Conservation (phyloP, 306 rosid genomes). For the Bauhinia variegata region DNA sequence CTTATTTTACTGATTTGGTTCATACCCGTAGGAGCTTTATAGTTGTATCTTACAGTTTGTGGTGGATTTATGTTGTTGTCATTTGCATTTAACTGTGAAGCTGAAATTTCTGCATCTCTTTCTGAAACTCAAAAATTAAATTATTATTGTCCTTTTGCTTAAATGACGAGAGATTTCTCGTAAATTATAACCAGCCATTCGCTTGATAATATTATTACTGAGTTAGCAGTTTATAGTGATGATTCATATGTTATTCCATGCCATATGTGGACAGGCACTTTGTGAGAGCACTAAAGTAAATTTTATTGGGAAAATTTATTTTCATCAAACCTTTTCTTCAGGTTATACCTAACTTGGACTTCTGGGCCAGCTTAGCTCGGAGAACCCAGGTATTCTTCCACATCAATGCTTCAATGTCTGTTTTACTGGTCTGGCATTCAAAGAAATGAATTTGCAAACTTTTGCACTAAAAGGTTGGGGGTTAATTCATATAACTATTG, state of each 20-base stretch:
- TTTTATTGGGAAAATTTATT: conserved; percentile 12
- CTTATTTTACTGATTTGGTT: no score
- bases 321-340: conserved; percentile 19
- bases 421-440: not conserved
- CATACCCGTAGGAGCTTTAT: no score
- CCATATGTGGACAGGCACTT: not conserved
- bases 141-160: no score
- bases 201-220: not conserved
- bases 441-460: not conserved
- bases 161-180: not conserved
- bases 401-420: not conserved
- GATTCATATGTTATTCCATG: not conserved
- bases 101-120: not conserved
- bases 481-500: not conserved
- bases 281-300: conserved; percentile 18
- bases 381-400: conserved; percentile 45
- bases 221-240: not conserved
- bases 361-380: conserved; percentile 56
- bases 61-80: no score
- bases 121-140: not conserved
- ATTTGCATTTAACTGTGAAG: not conserved
- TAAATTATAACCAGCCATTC: not conserved
- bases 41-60: no score
- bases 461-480: no score
- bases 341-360: conserved; percentile 58